Evolutionary conservation across 768 basidiomycete genomes (phyloP).

Genomic region (Suillus luteus): DNA sequence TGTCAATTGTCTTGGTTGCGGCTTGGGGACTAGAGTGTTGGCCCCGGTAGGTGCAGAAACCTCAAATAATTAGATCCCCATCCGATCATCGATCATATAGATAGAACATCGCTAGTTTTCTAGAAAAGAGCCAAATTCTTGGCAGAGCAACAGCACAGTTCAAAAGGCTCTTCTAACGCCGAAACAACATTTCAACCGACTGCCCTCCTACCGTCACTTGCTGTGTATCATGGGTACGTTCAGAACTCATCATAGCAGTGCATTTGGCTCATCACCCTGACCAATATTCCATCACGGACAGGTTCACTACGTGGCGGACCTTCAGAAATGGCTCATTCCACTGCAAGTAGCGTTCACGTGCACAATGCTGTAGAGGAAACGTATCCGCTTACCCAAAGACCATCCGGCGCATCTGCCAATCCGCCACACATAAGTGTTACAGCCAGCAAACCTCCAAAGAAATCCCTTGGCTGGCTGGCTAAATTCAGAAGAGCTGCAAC

Average conservation of each 20-base stretch:
- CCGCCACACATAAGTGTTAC: neutral
- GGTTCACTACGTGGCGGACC: neutral
- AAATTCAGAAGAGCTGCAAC: slow-evolving; percentile 24
- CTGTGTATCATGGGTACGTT: slow-evolving; percentile 1
- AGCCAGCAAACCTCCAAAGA: neutral
- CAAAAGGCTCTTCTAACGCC: neutral
- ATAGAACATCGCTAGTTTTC: neutral
- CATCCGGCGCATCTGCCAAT: neutral
- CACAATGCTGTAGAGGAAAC: neutral
- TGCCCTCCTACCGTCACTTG: neutral
- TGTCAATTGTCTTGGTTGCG: neutral
- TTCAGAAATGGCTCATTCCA: neutral
- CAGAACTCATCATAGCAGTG: neutral
- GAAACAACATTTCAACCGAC: neutral
- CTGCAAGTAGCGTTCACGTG: neutral
- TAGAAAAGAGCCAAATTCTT: neutral
- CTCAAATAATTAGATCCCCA: neutral
- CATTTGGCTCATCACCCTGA: neutral
- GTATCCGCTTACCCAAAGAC: neutral
- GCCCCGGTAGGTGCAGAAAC: neutral
- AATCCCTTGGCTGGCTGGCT: neutral
- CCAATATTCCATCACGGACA: neutral
- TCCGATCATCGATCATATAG: neutral
- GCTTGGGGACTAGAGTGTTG: neutral
- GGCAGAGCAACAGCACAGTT: neutral